Base-by-base conservation (phyloP, 441 rosid genomes). In the Euphorbia neoarborescens region DNA sequence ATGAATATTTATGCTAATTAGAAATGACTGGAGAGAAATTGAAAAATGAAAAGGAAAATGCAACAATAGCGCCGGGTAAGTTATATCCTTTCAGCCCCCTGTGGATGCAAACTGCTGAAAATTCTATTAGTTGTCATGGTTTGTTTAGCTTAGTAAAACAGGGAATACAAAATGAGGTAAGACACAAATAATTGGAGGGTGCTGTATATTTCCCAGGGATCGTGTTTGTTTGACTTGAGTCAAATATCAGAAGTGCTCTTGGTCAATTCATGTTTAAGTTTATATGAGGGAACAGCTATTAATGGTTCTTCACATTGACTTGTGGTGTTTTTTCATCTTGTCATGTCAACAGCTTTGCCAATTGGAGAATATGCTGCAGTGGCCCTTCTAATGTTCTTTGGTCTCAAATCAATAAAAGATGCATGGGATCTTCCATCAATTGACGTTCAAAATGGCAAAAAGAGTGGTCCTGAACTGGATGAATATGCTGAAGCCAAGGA, bases 311-410 rank as follows among this genome's bases (percentile, higher is more conserved):
- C 66, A 70, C 4, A 30, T 17, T 60, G 44, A 46, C 20, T 70
- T 28, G 24, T 61, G 27, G 58, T 28, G 24, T 42, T 56, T 72
- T 69, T 66, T 80, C 4, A 46, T 27, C 71, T 70, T 71, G 75
- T 74, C n/a, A 27, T 56, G 62, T 66, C 19, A 79, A 75, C 87
- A 94, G 99, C 99, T 61, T 73, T 91, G 75, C 99, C 97, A 17
- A 83, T 94, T 51, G 99, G 99, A 84, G 96, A 90, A 84, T 91
- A 94, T 80, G 96, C 94, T 66, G 99, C 96, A 7, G 84, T 91
- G 71, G 81, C 95, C 64, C 94, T 94, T 75, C 85, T 94, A 34
- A 71, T 88, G 84, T 91, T 94, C 82, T 94, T 94, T 79, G 97
- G 99, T 71, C 83, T 94, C 64, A 94, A 94, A 84, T 85, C 99